phyloP scores from a whole-genome alignment of 1,284 basidiomycete species.

The Fomitiporia mediterranea region DNA sequence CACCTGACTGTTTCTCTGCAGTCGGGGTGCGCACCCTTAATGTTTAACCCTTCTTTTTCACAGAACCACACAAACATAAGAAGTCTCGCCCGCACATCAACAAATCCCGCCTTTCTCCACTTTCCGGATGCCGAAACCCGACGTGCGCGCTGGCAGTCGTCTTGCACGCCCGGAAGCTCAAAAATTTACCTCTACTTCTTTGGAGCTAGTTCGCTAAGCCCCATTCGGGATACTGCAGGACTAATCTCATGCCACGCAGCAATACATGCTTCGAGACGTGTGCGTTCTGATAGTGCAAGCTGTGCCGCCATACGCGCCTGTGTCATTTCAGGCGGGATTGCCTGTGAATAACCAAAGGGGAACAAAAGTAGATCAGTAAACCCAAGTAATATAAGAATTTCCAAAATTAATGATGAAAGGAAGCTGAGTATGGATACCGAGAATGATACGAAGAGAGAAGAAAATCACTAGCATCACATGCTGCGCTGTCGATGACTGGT shows the following conservation, averaged over 20 bases:
- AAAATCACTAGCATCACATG: not conserved
- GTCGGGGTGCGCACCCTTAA: not conserved
- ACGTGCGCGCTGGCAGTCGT: not conserved
- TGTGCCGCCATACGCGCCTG: conserved; percentile 37
- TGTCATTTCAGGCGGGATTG: conserved; percentile 21
- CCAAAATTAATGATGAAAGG: not conserved
- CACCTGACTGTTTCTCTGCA: not conserved
- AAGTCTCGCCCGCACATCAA: not conserved
- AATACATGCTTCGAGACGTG: conserved; percentile 41
- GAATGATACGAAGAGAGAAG: not conserved
- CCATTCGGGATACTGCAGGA: not conserved
- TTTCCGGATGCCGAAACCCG: not conserved
- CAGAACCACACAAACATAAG: too few species aligned
- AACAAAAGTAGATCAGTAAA: not conserved
- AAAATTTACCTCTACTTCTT: not conserved
- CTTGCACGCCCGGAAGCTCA: not conserved
- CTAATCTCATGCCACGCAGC: conserved; percentile 35
- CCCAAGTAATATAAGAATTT: not conserved
- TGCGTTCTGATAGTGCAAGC: conserved; percentile 38
- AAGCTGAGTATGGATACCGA: too few species aligned
- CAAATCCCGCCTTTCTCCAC: conserved; percentile 6
- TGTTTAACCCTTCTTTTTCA: too few species aligned
- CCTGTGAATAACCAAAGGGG: not conserved
- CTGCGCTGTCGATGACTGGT: not conserved
- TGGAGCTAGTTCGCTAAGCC: not conserved